Evolutionary conservation across 2,329 filamentous ascomycete genomes (phyloP), one percentile per base, ranked within the genome.

Genomic region (Calonectria naviculata): DNA sequence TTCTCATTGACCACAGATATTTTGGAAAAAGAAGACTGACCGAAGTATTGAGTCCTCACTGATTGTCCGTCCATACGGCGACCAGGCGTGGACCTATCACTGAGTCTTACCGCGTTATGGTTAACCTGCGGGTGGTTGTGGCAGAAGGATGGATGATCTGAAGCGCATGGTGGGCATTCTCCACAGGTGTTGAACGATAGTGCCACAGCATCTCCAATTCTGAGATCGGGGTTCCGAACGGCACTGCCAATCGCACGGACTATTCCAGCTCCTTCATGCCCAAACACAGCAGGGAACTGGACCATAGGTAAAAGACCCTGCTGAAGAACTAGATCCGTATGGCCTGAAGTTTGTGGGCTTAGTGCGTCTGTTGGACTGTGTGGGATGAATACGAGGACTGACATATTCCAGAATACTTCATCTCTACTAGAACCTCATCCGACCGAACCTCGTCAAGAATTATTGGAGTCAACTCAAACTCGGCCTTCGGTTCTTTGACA

Each of bases 121-220:
- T 72, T 72, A 5, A 72, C 70, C 3, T 49, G 58, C 2, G 67
- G 64, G 24, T 70, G 63, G 36, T 47, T 70, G 42, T 72, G 70
- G 34, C 70, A 72, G 58, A 42, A 72, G 19, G 70, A 72, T 1
- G 70, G 70, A 12, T 68, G 67, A 7, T 46, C 70, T 28, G 63
- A 58, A 7, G 64, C 10, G 38, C 70, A 72, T 42, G 70, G 64
- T 38, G 70, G 70, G n/a, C 70, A 72, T 26, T 70, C 60, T 1
- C 70, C 70, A 15, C 70, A 72, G 21, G 64, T 64, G 29, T 67
- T 72, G 46, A 72, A 72, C 13, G 70, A 72, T n/a, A 72, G 67
- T 6, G 67, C 67, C 5, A 72, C 70, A 36, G 67, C n/a, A 34
- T 72, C 70, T 9, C 70, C 70, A 21, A 67, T 41, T 6, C 52